Conservation (phyloP, 2,329 filamentous ascomycete genomes). For the Sporothrix luriei region DNA sequence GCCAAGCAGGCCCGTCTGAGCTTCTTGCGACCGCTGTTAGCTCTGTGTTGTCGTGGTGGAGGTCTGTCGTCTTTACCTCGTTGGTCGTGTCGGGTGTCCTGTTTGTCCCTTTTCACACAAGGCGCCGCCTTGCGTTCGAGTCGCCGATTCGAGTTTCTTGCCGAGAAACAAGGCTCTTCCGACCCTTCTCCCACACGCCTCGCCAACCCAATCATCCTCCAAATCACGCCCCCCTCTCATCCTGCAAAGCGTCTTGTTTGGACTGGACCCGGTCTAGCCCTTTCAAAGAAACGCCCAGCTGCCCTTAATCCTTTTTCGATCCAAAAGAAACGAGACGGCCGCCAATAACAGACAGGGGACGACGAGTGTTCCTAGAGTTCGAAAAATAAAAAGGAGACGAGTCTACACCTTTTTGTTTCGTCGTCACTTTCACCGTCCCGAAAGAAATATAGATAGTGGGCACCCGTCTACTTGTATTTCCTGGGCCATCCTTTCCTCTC, state of each 20-base stretch:
- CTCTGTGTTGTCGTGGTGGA: background rate
- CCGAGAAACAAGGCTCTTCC: constrained; percentile 16
- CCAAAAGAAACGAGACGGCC: background rate
- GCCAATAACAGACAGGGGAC: background rate
- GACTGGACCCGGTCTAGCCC: constrained; percentile 31
- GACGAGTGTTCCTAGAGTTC: background rate
- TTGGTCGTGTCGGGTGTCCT: constrained; percentile 10
- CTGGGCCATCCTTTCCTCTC: constrained; percentile 16
- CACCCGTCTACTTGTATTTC: constrained; percentile 28
- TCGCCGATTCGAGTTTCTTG: constrained; percentile 20
- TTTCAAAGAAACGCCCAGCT: constrained; percentile 24
- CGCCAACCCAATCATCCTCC: background rate
- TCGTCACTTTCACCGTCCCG: constrained; percentile 2
- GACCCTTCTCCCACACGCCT: background rate
- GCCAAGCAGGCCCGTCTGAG: constrained; percentile 19
- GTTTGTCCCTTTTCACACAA: constrained; percentile 29
- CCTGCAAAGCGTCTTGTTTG: constrained; percentile 17
- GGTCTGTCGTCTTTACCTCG: constrained; percentile 23
- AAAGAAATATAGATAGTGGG: constrained; percentile 30
- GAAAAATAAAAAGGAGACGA: constrained; percentile 17
- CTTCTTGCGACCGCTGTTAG: constrained; percentile 8
- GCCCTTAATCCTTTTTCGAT: constrained; percentile 15
- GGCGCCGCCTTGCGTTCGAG: constrained; percentile 13
- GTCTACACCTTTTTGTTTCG: background rate
- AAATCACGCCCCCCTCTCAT: constrained; percentile 4